Conservation (phyloP, 2,329 filamentous ascomycete genomes). For the Xylaria arbuscula region DNA sequence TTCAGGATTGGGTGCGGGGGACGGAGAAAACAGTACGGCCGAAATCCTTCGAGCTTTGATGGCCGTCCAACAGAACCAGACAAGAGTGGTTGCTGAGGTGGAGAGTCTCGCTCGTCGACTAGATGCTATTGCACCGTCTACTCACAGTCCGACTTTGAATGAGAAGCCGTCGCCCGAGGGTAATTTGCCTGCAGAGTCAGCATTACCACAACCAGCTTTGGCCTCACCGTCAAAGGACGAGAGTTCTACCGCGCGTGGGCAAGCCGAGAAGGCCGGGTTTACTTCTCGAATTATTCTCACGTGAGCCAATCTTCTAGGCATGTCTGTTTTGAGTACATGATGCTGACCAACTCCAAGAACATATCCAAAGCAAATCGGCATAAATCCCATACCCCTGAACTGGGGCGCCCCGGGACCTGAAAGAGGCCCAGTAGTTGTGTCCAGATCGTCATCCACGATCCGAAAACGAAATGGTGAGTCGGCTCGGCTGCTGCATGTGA, state of each 20-base stretch:
- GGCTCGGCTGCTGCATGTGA: conserved; percentile 2
- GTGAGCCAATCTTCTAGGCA: conserved; percentile 48
- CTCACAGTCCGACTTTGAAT: conserved; percentile 36
- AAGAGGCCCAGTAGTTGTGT: conserved; percentile 90
- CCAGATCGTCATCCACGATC: conserved; percentile 78
- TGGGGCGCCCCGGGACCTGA: conserved; percentile 85
- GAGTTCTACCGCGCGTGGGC: conserved; percentile 40
- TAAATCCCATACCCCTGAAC: conserved; percentile 87
- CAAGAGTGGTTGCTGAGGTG: conserved; percentile 45
- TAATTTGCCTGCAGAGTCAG: conserved; percentile 31
- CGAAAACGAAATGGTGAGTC: conserved; percentile 80
- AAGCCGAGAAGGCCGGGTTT: conserved; percentile 58
- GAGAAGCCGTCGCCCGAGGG: conserved; percentile 38
- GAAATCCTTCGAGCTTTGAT: conserved; percentile 48
- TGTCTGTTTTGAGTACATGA: neutral
- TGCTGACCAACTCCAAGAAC: conserved; percentile 62
- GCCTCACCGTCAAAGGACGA: conserved; percentile 40
- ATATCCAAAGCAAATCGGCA: conserved; percentile 93
- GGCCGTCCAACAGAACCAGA: conserved; percentile 48
- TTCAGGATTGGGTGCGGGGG: conserved; percentile 38
- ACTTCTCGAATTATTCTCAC: conserved; percentile 68
- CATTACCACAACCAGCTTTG: conserved; percentile 40
- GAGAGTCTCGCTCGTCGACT: conserved; percentile 47
- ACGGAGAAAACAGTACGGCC: conserved; percentile 41
- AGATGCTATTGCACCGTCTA: conserved; percentile 45